A percentile compares a stretch with the other conserved stretches of the same genome.
These are phyloP conservation scores for Suzukiozyma palmioleophila DNA, from an alignment of 1,139 yeast genomes.

Conservation along the genomic window DNA sequence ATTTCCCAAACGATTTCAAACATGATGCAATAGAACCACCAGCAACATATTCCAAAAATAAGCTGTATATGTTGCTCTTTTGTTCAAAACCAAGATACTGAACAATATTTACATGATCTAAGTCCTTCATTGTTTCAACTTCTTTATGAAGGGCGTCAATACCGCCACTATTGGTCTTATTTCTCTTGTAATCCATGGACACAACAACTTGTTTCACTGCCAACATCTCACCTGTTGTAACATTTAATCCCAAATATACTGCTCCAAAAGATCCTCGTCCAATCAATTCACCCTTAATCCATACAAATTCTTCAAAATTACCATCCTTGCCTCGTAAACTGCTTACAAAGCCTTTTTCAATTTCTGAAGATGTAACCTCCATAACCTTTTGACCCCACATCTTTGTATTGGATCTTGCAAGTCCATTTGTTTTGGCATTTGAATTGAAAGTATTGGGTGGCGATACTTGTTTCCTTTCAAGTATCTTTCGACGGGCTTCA, in stretches of 20 bases:
- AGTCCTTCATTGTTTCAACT: conserved; percentile 89
- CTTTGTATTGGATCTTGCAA: conserved; percentile 80
- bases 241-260: conserved; percentile 87
- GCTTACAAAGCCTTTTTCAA: conserved; percentile 54
- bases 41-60: conserved; percentile 92
- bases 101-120: conserved; percentile 91
- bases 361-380: conserved; percentile 79
- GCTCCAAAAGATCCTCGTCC: conserved; percentile 98
- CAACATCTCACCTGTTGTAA: conserved; percentile 97
- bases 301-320: conserved; percentile 78
- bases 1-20: conserved; percentile 76
- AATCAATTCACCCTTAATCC: conserved; percentile 96
- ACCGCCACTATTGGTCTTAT: conserved; percentile 37
- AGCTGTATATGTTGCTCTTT: conserved; percentile 67
- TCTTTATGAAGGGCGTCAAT: conserved; percentile 85
- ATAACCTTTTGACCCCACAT: conserved; percentile 96
- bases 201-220: conserved; percentile 95
- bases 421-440: conserved; percentile 14
- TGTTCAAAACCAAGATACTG: conserved; percentile 93
- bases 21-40: conserved; percentile 96
- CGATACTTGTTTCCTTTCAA: conserved; percentile 18
- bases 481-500: conserved; percentile 70
- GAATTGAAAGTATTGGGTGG: conserved; percentile 10
- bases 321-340: conserved; percentile 58
- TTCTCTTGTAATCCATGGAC: conserved; percentile 22